These are phyloP conservation scores for Penicillium malachiteum DNA, from an alignment of 495 filamentous ascomycete species.

Conservation along the genomic window DNA sequence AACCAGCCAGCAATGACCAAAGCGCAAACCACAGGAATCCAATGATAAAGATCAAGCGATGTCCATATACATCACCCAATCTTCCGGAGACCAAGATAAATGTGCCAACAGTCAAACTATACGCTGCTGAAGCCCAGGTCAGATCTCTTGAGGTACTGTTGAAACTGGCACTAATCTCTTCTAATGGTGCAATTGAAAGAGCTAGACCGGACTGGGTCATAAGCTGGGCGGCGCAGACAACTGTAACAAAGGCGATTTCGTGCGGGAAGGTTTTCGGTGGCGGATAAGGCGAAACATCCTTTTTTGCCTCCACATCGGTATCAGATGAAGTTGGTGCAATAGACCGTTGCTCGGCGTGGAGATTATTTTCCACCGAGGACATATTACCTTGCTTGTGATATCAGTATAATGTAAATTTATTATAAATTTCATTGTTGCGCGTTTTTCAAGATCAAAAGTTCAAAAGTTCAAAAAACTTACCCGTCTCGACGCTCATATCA, in stretches of 20 bases:
- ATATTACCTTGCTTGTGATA: not conserved
- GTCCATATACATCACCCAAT: conserved; percentile 63
- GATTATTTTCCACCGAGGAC: not conserved
- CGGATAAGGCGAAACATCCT: conserved; percentile 1
- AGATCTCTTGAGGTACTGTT: conserved; percentile 26
- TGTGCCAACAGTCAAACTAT: conserved; percentile 58
- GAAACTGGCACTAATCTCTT: conserved; percentile 14
- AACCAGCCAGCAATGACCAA: conserved; percentile 59
- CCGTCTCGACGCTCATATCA: not conserved
- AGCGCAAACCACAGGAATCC: conserved; percentile 61
- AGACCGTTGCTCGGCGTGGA: not conserved
- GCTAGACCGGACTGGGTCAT: conserved; percentile 18
- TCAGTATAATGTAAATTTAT: not conserved
- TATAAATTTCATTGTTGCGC: no score
- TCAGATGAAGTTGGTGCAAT: not conserved
- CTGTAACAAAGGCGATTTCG: conserved; percentile 11
- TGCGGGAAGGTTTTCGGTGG: conserved; percentile 6
- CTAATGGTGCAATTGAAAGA: conserved; percentile 13
- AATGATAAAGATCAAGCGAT: conserved; percentile 56
- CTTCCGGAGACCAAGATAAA: conserved; percentile 65
- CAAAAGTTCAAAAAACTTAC: not conserved
- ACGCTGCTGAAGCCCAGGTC: conserved; percentile 49
- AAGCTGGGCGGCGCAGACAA: conserved; percentile 17
- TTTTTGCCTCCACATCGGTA: conserved; percentile 7
- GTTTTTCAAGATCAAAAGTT: no score